Base-by-base conservation (phyloP, 2,329 filamentous ascomycete genomes). In the Penicillium janthinellum region DNA sequence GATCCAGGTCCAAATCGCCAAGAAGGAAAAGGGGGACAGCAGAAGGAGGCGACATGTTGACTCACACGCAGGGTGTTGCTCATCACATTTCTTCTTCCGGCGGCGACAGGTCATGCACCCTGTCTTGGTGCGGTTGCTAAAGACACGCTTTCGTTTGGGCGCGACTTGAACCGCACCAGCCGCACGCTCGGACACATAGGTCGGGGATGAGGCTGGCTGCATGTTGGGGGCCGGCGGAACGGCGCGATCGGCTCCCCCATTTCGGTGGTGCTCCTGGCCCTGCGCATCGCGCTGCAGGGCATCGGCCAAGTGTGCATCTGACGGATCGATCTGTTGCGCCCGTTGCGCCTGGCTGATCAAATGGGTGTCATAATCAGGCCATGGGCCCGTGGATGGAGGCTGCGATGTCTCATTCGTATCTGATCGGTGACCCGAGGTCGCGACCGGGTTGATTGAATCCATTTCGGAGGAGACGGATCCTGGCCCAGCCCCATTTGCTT, bases 51-150 rank as follows among this genome's bases (percentile, higher is more conserved):
- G 39, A 53, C 14, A 47, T 47, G 44, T 35, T 47, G 52, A 76
- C 90, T 83, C 82, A 96, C 95, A 98, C 76, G 92, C 88, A 28
- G 95, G 95, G 75, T 96, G 96, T 56, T 85, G 86, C 80, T 98
- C 95, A 73, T 98, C 94, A 73, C 95, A 98, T 78, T 98, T 98
- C 86, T 98, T 98, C 84, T 98, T 98, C 60, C 94, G 86, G 73
- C 87, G 86, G 61, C 94, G 85, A 75, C 94, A 98, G 5, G 94
- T 98, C 77, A 96, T 87, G 75, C 94, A 98, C 35, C 93, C 92
- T 10, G 93, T 97, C 79, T 98, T 98, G 20, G 94, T 97, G 60
- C 94, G 86, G 76, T 97, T 96, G 79, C 92, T 96, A 71, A 97
- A 98, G 71, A 82, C 78, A 20, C 81, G 75, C 60, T 83, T 83